phyloP scores from a whole-genome alignment of 2,329 filamentous ascomycete genomes.

The Coniochaeta sp. region DNA sequence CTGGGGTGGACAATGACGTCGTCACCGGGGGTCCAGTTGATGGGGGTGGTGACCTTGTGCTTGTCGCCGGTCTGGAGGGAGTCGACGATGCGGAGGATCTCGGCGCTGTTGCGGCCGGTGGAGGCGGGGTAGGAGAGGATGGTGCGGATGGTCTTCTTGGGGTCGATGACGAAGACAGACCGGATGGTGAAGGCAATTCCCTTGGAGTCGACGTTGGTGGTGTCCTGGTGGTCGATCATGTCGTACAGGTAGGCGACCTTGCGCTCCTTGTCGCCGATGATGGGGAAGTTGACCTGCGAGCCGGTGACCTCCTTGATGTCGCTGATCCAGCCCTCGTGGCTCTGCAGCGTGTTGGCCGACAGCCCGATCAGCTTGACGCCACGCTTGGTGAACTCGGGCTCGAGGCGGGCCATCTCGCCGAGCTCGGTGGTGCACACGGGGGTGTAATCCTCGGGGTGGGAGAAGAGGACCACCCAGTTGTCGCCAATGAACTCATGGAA shows the following conservation, averaged over 20 bases:
- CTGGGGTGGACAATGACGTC: slow-evolving; percentile 87
- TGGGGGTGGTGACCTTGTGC: slow-evolving; percentile 80
- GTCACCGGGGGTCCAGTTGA: slow-evolving; percentile 83
- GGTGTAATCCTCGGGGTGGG: slow-evolving; percentile 84
- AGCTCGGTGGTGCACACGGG: slow-evolving; percentile 95
- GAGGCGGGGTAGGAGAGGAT: slow-evolving; percentile 90
- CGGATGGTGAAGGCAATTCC: slow-evolving; percentile 90
- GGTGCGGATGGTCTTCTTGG: slow-evolving; percentile 85
- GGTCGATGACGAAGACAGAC: slow-evolving; percentile 91
- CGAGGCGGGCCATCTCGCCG: slow-evolving; percentile 83
- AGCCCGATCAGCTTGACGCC: slow-evolving; percentile 88
- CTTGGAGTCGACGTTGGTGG: slow-evolving; percentile 73
- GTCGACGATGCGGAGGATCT: slow-evolving; percentile 73
- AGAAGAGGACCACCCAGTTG: slow-evolving; percentile 78
- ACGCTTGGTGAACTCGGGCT: slow-evolving; percentile 80
- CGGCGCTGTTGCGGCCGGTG: slow-evolving; percentile 75
- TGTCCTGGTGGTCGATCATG: slow-evolving; percentile 78
- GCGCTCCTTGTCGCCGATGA: slow-evolving; percentile 73
- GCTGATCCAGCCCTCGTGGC: slow-evolving; percentile 83
- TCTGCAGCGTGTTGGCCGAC: slow-evolving; percentile 76
- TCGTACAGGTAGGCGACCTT: slow-evolving; percentile 71
- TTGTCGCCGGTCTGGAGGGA: slow-evolving; percentile 79
- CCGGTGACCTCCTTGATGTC: slow-evolving; percentile 77
- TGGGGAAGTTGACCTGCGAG: slow-evolving; percentile 65
- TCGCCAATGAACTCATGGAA: slow-evolving; percentile 77